Conservation (phyloP, 768 basidiomycete genomes). For the Termitomyces sp. region DNA sequence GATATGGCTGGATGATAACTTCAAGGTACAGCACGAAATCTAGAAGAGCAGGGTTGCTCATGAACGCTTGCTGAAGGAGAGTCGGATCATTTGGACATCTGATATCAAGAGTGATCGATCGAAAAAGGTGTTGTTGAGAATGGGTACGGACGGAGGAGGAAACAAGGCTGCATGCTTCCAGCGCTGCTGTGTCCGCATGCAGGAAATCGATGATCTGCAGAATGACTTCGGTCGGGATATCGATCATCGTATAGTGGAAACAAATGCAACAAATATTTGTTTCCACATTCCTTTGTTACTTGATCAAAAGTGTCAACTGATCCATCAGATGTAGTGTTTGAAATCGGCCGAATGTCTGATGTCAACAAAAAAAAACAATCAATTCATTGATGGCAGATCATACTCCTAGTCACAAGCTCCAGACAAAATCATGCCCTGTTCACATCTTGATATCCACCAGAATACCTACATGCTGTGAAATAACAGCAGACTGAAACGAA, state of each 20-base stretch:
- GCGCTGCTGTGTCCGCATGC: neutral
- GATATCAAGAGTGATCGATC: neutral
- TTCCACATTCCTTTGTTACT: too few relatives aligned
- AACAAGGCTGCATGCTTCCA: neutral
- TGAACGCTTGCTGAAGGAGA: neutral
- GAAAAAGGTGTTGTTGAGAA: neutral
- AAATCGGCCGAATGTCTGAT: neutral
- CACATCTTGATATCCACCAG: too few relatives aligned
- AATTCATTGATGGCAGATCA: too few relatives aligned
- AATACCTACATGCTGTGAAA: too few relatives aligned
- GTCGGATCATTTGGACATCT: neutral
- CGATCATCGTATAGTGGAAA: neutral
- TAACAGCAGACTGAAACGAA: too few relatives aligned
- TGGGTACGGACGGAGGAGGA: neutral
- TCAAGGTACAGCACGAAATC: neutral
- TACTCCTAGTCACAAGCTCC: too few relatives aligned
- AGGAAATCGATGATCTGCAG: neutral
- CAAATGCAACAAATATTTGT: too few relatives aligned
- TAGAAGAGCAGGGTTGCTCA: neutral
- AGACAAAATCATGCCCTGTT: too few relatives aligned
- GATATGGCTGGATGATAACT: neutral
- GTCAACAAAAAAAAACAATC: neutral
- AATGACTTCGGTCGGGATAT: neutral
- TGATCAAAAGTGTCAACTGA: too few relatives aligned
- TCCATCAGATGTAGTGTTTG: too few relatives aligned